phyloP scores from a whole-genome alignment of 768 basidiomycete genomes.

The Chalciporus piperatus region DNA sequence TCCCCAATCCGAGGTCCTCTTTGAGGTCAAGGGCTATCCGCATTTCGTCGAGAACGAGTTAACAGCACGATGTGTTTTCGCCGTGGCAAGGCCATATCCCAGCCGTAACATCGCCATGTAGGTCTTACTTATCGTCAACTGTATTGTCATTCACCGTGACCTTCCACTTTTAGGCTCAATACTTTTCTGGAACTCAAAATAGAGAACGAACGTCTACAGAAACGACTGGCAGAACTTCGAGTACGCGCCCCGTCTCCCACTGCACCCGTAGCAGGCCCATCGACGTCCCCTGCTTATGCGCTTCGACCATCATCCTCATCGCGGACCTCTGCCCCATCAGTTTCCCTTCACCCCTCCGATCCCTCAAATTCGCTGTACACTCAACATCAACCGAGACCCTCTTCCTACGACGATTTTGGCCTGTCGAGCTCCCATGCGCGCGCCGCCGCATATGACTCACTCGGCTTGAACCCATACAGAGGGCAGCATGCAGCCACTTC shows the following conservation, averaged over 20 bases:
- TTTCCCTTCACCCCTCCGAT: slow-evolving; percentile 11
- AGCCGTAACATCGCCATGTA: slow-evolving; percentile 69
- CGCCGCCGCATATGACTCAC: slow-evolving; percentile 18
- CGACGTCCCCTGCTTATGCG: slow-evolving; percentile 24
- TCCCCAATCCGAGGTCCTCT: slow-evolving; percentile 50
- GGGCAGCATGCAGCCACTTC: slow-evolving; percentile 16
- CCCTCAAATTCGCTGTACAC: slow-evolving; percentile 15
- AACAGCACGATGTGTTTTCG: slow-evolving; percentile 64
- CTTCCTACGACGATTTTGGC: slow-evolving; percentile 18
- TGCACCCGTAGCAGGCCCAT: slow-evolving; percentile 10
- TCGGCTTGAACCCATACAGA: slow-evolving; percentile 13
- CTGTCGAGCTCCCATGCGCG: slow-evolving; percentile 10
- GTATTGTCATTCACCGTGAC: background rate
- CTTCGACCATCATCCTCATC: slow-evolving; percentile 28
- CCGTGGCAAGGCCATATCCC: slow-evolving; percentile 74
- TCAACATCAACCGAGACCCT: slow-evolving; percentile 3
- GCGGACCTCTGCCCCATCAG: slow-evolving; percentile 19
- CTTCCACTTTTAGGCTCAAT: slow-evolving; percentile 48
- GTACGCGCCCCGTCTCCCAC: slow-evolving; percentile 20
- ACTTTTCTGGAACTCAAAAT: slow-evolving; percentile 80
- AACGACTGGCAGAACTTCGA: slow-evolving; percentile 51
- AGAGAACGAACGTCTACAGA: slow-evolving; percentile 79
- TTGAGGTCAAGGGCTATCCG: slow-evolving; percentile 69
- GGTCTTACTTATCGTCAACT: slow-evolving; percentile 13
- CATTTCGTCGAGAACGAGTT: slow-evolving; percentile 41